Conservation (phyloP, 2,329 filamentous ascomycete genomes). For the Colletotrichum sp. region DNA sequence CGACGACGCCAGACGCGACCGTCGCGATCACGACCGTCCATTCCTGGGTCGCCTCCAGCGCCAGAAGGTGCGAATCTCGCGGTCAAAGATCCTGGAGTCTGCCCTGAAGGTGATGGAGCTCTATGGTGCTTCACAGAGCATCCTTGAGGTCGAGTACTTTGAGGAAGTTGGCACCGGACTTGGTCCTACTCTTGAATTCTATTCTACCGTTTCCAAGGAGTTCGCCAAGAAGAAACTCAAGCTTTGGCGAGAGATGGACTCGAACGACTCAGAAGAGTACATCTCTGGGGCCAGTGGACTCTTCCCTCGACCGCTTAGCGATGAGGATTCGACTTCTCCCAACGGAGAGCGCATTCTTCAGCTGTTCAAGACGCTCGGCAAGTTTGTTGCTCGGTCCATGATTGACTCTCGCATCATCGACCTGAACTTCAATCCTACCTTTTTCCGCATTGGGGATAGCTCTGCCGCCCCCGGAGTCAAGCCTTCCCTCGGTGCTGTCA, state of each 20-base stretch:
- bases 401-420: constrained; percentile 98
- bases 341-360: constrained; percentile 88
- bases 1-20: constrained; percentile 81
- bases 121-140: constrained; percentile 94
- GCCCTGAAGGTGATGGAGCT: constrained; percentile 99
- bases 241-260: constrained; percentile 93
- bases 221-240: constrained; percentile 97
- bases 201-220: constrained; percentile 95
- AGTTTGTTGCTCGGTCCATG: constrained; percentile 98
- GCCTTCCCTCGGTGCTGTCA: constrained; percentile 88
- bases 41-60: constrained; percentile 91
- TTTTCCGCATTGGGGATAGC: constrained; percentile 90
- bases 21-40: constrained; percentile 81
- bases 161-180: constrained; percentile 97
- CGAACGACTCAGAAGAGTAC: constrained; percentile 74
- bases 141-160: constrained; percentile 97
- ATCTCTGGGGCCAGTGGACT: constrained; percentile 84
- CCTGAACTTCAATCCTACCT: constrained; percentile 94
- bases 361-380: constrained; percentile 91
- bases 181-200: constrained; percentile 95
- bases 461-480: constrained; percentile 65
- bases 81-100: constrained; percentile 93
- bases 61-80: constrained; percentile 97
- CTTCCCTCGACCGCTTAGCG: constrained; percentile 90
- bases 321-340: constrained; percentile 74